These are phyloP conservation scores for Tulasnella sp. DNA, from an alignment of 768 basidiomycete species.

Conservation along the genomic window DNA sequence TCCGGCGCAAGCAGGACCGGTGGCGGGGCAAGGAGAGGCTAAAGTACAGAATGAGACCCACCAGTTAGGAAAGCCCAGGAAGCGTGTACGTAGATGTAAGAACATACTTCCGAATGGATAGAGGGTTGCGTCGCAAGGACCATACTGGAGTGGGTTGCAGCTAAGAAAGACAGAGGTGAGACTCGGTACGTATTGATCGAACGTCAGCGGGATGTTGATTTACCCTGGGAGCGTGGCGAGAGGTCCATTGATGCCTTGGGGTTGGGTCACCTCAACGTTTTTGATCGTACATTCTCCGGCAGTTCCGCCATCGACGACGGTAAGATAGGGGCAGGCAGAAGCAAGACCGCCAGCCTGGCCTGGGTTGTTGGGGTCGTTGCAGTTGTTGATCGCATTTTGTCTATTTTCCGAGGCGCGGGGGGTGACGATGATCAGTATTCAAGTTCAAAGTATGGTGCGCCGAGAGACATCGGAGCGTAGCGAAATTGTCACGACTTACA, in stretches of 20 bases:
- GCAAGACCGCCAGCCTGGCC: conserved; percentile 12
- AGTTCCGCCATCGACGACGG: conserved; percentile 23
- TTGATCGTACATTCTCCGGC: conserved; percentile 31
- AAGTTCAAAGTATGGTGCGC: neutral
- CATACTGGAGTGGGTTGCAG: conserved; percentile 1
- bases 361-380: neutral
- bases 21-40: too few relatives aligned
- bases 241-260: conserved; percentile 18
- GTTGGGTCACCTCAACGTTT: conserved; percentile 25
- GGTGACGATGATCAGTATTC: neutral
- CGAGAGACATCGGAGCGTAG: too few relatives aligned
- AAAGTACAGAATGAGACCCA: too few relatives aligned
- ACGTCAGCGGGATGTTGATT: neutral
- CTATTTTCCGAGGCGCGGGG: neutral
- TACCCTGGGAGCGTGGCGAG: conserved; percentile 20
- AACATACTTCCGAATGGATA: neutral
- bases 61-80: too few relatives aligned
- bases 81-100: too few relatives aligned
- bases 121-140: neutral
- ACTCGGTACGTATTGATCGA: too few relatives aligned
- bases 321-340: conserved; percentile 33
- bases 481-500: neutral
- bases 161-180: neutral
- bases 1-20: too few relatives aligned
- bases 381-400: conserved; percentile 13